These are phyloP conservation scores for Dipteronia dyeriana DNA, from an alignment of 345 rosid species.

Conservation along the genomic window DNA sequence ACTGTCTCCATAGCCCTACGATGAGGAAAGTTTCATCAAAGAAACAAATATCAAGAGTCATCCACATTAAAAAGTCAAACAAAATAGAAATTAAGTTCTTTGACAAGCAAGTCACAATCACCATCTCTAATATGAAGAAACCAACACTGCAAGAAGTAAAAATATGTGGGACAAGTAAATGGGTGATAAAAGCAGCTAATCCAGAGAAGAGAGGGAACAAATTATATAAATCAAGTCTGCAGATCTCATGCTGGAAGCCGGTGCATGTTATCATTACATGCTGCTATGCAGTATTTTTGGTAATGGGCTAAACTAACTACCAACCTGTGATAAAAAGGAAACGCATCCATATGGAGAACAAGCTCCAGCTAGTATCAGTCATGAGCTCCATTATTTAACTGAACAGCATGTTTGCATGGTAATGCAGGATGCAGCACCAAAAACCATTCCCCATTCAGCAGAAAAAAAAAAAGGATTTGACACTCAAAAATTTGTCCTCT, in stretches of 20 bases:
- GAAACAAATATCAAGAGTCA: neutral
- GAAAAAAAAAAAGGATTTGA: neutral
- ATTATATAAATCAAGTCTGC: neutral
- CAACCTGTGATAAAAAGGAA: neutral
- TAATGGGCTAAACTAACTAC: constrained; percentile 8
- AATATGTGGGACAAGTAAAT: neutral
- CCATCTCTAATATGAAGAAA: neutral
- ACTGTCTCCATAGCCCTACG: constrained; percentile 99
- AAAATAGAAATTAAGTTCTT: constrained; percentile 13
- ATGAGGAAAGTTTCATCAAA: constrained; percentile 25
- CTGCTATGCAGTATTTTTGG: neutral
- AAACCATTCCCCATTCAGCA: neutral
- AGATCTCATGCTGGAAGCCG: neutral
- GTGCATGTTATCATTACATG: neutral
- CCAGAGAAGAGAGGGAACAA: neutral
- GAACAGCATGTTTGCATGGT: neutral
- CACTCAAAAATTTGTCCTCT: neutral
- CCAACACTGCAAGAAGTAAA: neutral
- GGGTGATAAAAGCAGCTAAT: neutral
- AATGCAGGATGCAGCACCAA: neutral
- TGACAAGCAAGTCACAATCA: neutral
- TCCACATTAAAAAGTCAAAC: constrained; percentile 1
- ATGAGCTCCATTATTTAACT: neutral
- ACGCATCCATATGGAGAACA: neutral
- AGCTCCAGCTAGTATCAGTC: neutral